Evolutionary conservation across 192 early-diverging fungal species (phyloP).

Genomic region (Entomortierella beljakovae): DNA sequence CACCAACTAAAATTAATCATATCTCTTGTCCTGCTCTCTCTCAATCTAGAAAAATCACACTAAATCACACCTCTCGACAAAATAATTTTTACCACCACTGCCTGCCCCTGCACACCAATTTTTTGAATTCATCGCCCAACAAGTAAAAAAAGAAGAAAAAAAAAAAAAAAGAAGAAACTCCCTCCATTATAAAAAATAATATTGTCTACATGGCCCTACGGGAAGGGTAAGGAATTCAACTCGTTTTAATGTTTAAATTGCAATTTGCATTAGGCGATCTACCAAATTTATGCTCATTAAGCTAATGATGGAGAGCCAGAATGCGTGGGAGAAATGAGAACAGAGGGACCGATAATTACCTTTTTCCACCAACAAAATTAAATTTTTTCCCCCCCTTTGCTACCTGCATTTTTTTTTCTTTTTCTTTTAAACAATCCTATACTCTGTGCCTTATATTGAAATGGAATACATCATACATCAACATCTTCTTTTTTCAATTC

Average conservation of each 20-base stretch:
- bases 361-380: neutral
- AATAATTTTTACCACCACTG: too few relatives aligned
- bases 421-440: neutral
- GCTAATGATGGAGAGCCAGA: neutral
- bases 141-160: too few relatives aligned
- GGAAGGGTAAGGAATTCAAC: slow-evolving; percentile 31
- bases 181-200: neutral
- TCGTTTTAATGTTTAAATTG: neutral
- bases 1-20: too few relatives aligned
- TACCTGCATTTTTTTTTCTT: neutral
- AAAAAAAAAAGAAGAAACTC: neutral
- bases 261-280: neutral
- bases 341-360: neutral
- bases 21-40: neutral
- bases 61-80: too few relatives aligned
- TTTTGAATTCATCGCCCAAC: too few relatives aligned
- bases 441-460: too few relatives aligned
- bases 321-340: slow-evolving; percentile 24
- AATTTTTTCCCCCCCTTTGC: neutral
- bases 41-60: too few relatives aligned
- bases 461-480: too few relatives aligned
- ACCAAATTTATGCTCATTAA: neutral
- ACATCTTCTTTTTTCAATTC: too few relatives aligned
- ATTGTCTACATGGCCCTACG: slow-evolving; percentile 24
- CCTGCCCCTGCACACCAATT: too few relatives aligned